phyloP scores from a whole-genome alignment of 441 rosid species.

The Viola pubescens region DNA sequence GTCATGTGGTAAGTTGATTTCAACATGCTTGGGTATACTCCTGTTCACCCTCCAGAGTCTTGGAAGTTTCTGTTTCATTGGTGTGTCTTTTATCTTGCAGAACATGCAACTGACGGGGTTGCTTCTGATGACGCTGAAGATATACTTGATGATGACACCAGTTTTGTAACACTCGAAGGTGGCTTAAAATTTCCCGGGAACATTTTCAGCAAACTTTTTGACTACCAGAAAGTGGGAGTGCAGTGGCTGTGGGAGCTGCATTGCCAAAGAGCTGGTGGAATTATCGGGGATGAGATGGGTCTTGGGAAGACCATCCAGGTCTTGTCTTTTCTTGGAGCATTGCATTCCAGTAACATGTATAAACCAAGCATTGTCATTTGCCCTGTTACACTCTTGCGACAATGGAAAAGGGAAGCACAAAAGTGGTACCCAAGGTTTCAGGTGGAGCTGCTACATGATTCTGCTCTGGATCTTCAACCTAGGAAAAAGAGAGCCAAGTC shows the following conservation, averaged over 20 bases:
- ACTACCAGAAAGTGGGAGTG: constrained; percentile 94
- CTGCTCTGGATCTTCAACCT: constrained; percentile 48
- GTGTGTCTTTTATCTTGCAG: constrained; percentile 25
- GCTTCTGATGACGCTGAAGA: constrained; percentile 42
- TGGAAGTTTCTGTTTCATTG: background rate
- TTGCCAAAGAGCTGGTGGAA: constrained; percentile 97
- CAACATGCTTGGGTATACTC: background rate
- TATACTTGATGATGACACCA: constrained; percentile 28
- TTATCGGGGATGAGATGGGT: constrained; percentile 99
- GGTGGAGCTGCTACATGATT: constrained; percentile 89
- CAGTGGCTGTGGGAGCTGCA: constrained; percentile 99
- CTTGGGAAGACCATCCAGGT: constrained; percentile 96
- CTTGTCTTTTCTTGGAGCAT: constrained; percentile 81
- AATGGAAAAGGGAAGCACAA: constrained; percentile 92
- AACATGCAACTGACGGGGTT: constrained; percentile 43
- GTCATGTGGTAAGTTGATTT: background rate
- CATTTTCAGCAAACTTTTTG: constrained; percentile 71
- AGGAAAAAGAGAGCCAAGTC: constrained; percentile 38
- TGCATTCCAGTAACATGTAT: constrained; percentile 89
- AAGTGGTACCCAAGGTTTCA: constrained; percentile 75
- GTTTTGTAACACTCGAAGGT: constrained; percentile 67
- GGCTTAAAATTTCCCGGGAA: constrained; percentile 72
- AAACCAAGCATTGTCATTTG: constrained; percentile 87
- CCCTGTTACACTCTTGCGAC: constrained; percentile 86
- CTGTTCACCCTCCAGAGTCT: background rate